A percentile compares a stretch with the other conserved stretches of the same genome.
phyloP scores from a whole-genome alignment of 805 yeast genomes.

The Metschnikowia kofuensis region DNA sequence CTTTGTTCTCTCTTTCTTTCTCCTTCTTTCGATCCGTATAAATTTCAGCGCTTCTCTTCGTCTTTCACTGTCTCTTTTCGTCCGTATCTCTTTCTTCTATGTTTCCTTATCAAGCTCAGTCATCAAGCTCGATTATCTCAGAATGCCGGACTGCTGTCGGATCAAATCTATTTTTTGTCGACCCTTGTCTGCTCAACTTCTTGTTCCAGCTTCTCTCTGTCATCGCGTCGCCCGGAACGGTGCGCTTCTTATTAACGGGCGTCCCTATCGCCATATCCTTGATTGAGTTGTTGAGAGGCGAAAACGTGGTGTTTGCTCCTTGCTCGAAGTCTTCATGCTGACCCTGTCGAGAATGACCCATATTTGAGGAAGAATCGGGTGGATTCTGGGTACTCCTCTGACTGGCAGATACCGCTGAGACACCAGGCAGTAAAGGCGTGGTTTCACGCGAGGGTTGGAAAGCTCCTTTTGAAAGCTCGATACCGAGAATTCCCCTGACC shows the following conservation, averaged over 20 bases:
- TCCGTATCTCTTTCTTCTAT: not conserved
- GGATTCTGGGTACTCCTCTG: not conserved
- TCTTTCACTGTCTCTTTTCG: too few species aligned
- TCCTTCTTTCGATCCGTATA: too few species aligned
- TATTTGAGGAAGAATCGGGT: not conserved
- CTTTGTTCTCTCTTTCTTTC: too few species aligned
- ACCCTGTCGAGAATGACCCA: not conserved
- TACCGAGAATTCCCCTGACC: slow-evolving; percentile 24
- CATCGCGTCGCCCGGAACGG: slow-evolving; percentile 3
- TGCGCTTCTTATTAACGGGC: slow-evolving; percentile 12
- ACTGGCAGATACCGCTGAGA: not conserved
- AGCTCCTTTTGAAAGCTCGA: slow-evolving; percentile 12
- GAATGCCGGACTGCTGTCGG: slow-evolving; percentile 9
- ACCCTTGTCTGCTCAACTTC: slow-evolving; percentile 9
- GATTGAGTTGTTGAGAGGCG: slow-evolving; percentile 17
- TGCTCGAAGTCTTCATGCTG: not conserved
- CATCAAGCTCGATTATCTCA: slow-evolving; percentile 19
- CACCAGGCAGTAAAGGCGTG: not conserved
- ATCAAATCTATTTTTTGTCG: slow-evolving; percentile 12
- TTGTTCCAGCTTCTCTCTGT: slow-evolving; percentile 12
- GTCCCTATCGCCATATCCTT: slow-evolving; percentile 13
- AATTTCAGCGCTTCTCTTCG: too few species aligned
- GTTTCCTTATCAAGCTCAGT: slow-evolving; percentile 1
- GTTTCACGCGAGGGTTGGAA: slow-evolving; percentile 2
- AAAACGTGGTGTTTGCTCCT: slow-evolving; percentile 8